Evolutionary conservation across 1,139 yeast species (phyloP).

Genomic region (Insectozyma bohioensis): DNA sequence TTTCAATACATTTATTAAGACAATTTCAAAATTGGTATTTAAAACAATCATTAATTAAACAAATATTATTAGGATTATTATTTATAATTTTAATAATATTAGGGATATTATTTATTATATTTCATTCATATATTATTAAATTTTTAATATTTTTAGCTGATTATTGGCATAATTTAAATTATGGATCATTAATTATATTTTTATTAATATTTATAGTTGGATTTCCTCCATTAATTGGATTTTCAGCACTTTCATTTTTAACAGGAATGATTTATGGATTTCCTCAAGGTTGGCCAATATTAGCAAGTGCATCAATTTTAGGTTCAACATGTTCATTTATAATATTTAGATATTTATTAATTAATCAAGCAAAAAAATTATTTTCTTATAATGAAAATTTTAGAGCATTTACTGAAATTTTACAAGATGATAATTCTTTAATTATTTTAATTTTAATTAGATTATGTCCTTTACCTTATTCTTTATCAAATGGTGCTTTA

Average conservation of each 20-base stretch:
- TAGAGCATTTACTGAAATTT: constrained; percentile 71
- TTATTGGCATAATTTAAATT: constrained; percentile 39
- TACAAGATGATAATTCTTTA: constrained; percentile 64
- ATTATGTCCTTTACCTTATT: constrained; percentile 90
- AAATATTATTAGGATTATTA: constrained; percentile 14
- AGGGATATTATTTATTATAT: constrained; percentile 39
- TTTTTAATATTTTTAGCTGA: constrained; percentile 48
- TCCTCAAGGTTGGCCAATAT: constrained; percentile 73
- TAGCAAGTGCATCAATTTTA: constrained; percentile 64
- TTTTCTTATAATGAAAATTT: constrained; percentile 61
- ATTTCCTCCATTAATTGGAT: constrained; percentile 91
- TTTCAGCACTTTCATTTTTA: constrained; percentile 63
- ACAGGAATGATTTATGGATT: constrained; percentile 87
- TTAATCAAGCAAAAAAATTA: constrained; percentile 50
- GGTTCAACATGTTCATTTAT: constrained; percentile 78
- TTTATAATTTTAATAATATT: constrained; percentile 18
- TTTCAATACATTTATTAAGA: constrained; percentile 1
- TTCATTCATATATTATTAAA: constrained; percentile 48
- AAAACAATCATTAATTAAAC: constrained; percentile 18
- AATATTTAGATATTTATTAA: constrained; percentile 61
- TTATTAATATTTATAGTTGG: constrained; percentile 42
- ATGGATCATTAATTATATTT: constrained; percentile 58
- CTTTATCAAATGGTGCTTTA: constrained; percentile 87
- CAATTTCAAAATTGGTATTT: constrained; percentile 20
- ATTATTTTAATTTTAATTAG: constrained; percentile 69